These are phyloP conservation scores for Neostapfia colusana DNA, from an alignment of 176 grass and related monocot genomes.

Conservation along the genomic window DNA sequence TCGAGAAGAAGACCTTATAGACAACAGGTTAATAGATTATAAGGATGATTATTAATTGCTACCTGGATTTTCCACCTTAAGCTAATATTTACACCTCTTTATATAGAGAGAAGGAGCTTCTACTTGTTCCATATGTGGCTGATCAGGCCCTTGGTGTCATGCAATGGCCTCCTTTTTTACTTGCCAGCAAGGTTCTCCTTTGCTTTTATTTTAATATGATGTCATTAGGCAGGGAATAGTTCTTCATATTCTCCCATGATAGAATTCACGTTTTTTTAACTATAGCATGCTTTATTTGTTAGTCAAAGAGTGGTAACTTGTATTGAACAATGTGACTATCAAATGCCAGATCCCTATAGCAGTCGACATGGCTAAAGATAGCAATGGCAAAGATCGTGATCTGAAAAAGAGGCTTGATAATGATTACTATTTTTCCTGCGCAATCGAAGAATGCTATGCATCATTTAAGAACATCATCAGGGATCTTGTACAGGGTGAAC, in stretches of 20 bases:
- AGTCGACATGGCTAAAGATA: constrained; percentile 93
- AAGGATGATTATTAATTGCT: constrained; percentile 8
- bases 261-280: neutral
- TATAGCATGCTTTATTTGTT: constrained; percentile 1
- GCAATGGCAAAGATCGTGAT: constrained; percentile 65
- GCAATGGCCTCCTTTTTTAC: constrained; percentile 97
- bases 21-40: constrained; percentile 54
- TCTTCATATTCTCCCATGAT: constrained; percentile 25
- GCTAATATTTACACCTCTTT: neutral
- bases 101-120: constrained; percentile 82
- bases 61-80: constrained; percentile 22
- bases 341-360: constrained; percentile 91
- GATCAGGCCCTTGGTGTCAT: constrained; percentile 66
- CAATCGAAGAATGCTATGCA: constrained; percentile 83
- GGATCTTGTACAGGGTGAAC: constrained; percentile 60
- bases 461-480: constrained; percentile 81
- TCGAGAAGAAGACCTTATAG: constrained; percentile 90
- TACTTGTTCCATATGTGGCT: constrained; percentile 91
- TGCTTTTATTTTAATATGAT: constrained; percentile 7
- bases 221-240: neutral
- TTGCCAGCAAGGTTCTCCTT: constrained; percentile 82
- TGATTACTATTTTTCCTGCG: constrained; percentile 82
- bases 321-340: constrained; percentile 37
- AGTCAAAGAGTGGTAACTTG: constrained; percentile 21
- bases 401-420: constrained; percentile 68